Evolutionary conservation across 495 filamentous ascomycete species (phyloP).

Genomic region (Annulohypoxylon moriforme): DNA sequence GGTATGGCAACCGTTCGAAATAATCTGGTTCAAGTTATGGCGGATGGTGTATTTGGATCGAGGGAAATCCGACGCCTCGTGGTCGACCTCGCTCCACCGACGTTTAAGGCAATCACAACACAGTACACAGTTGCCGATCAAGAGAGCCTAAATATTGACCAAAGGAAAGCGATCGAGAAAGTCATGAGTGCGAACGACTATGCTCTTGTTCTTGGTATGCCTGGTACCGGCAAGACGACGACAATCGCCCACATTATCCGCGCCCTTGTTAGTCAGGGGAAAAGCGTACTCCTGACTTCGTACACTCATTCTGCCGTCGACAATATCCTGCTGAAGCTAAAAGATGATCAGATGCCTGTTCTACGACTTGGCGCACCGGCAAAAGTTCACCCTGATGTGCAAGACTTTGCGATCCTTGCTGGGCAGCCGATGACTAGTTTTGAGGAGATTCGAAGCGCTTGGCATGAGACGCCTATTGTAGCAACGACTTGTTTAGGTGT

Average conservation of each 20-base stretch:
- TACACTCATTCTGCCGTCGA: slow-evolving; percentile 98
- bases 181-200: slow-evolving; percentile 96
- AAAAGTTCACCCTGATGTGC: slow-evolving; percentile 89
- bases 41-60: slow-evolving; percentile 77
- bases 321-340: slow-evolving; percentile 94
- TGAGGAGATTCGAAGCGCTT: slow-evolving; percentile 83
- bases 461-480: slow-evolving; percentile 85
- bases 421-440: slow-evolving; percentile 75
- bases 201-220: slow-evolving; percentile 95
- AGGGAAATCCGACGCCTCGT: slow-evolving; percentile 79
- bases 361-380: slow-evolving; percentile 82
- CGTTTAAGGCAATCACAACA: slow-evolving; percentile 73
- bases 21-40: slow-evolving; percentile 92
- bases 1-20: slow-evolving; percentile 95
- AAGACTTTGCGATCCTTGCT: slow-evolving; percentile 81
- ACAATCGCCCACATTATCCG: slow-evolving; percentile 98
- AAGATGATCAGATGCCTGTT: slow-evolving; percentile 79
- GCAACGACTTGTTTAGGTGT: slow-evolving; percentile 95
- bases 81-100: slow-evolving; percentile 75
- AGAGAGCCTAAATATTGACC: slow-evolving; percentile 82
- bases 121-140: slow-evolving; percentile 66
- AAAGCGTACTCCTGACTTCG: slow-evolving; percentile 90
- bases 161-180: slow-evolving; percentile 85
- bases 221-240: slow-evolving; percentile 96
- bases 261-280: slow-evolving; percentile 86